Evolutionary conservation across 2,329 filamentous ascomycete species (phyloP).

Genomic region (Fusarium camptoceras): DNA sequence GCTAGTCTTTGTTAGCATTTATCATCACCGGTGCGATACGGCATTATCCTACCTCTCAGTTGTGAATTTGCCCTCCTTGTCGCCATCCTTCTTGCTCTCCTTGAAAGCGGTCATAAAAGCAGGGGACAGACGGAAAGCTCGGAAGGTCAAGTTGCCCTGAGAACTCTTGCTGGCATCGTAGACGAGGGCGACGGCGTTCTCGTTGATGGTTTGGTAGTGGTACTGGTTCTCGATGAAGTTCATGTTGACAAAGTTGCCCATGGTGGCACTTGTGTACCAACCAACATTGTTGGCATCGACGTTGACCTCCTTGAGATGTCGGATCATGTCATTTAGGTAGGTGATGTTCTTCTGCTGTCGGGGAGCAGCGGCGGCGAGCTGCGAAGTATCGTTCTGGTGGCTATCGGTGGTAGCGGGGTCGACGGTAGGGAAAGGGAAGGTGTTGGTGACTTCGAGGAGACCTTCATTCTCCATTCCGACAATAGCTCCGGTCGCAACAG

Average conservation of each 20-base stretch:
- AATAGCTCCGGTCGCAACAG: slow-evolving; percentile 87
- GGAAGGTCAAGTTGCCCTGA: slow-evolving; percentile 88
- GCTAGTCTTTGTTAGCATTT: slow-evolving; percentile 59
- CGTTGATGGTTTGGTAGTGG: slow-evolving; percentile 96
- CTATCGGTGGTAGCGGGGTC: slow-evolving; percentile 76
- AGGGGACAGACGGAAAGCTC: slow-evolving; percentile 90
- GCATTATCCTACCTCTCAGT: slow-evolving; percentile 80
- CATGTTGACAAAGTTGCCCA: slow-evolving; percentile 97
- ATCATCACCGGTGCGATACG: neutral
- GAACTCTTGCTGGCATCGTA: slow-evolving; percentile 96
- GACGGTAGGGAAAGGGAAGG: slow-evolving; percentile 90
- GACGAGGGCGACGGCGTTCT: slow-evolving; percentile 86
- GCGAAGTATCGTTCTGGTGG: slow-evolving; percentile 81
- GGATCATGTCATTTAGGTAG: slow-evolving; percentile 98
- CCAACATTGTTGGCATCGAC: slow-evolving; percentile 98
- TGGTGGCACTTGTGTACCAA: slow-evolving; percentile 98
- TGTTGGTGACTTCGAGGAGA: slow-evolving; percentile 90
- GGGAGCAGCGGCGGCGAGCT: slow-evolving; percentile 86
- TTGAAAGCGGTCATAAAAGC: slow-evolving; percentile 92
- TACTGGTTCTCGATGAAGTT: slow-evolving; percentile 98
- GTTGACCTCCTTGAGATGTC: slow-evolving; percentile 95
- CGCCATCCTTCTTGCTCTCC: slow-evolving; percentile 76
- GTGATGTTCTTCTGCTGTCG: slow-evolving; percentile 88
- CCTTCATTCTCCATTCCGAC: slow-evolving; percentile 92
- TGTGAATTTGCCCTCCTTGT: slow-evolving; percentile 97